phyloP scores from a whole-genome alignment of 352 stramenopile genomes.

The Halophytophthora batemanensis region DNA sequence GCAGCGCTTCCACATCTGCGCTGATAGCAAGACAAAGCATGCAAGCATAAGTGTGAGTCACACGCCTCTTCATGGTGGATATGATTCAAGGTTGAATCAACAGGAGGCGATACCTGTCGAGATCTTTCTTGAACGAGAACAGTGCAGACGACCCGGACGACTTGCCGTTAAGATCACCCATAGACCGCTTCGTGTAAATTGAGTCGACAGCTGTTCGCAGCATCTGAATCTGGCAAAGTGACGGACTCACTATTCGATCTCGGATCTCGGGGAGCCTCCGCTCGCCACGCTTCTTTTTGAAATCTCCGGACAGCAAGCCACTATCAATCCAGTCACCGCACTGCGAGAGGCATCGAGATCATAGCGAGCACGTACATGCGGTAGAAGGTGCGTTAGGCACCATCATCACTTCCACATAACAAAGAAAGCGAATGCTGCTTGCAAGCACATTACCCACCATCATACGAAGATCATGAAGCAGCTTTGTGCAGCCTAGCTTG shows the following conservation, averaged over 20 bases:
- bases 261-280: constrained; percentile 35
- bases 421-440: background rate
- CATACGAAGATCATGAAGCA: constrained; percentile 66
- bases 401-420: background rate
- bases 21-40: constrained; percentile 22
- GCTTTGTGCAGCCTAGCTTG: constrained; percentile 56
- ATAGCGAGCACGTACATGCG: no score
- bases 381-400: no score
- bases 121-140: constrained; percentile 76
- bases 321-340: constrained; percentile 57
- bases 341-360: constrained; percentile 17
- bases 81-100: no score
- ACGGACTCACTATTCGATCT: constrained; percentile 24
- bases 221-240: constrained; percentile 48
- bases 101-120: constrained; percentile 81
- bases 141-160: constrained; percentile 24
- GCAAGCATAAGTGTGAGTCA: constrained; percentile 4
- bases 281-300: constrained; percentile 49
- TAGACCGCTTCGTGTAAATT: constrained; percentile 63
- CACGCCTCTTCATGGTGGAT: background rate
- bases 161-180: constrained; percentile 55
- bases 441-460: constrained; percentile 36
- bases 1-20: constrained; percentile 59
- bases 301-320: constrained; percentile 37
- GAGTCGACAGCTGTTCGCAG: constrained; percentile 49